phyloP scores from a whole-genome alignment of 2,329 filamentous ascomycete species.

The Arthrobotrys pseudoclavata region DNA sequence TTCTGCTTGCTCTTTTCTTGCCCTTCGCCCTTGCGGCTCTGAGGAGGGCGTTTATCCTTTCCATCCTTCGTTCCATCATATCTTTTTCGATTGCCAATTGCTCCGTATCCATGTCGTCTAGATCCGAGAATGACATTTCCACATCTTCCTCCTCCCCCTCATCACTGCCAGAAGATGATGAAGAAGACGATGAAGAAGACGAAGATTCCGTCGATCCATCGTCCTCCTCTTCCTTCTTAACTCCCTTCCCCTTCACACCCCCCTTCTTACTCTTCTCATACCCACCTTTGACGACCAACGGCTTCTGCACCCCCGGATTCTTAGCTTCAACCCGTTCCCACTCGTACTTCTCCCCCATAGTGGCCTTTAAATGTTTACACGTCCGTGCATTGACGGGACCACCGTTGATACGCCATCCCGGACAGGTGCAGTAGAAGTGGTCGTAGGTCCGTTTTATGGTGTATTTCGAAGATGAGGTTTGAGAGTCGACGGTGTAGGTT shows the following conservation, averaged over 20 bases:
- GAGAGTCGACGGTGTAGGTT: slow-evolving; percentile 58
- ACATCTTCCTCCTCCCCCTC: slow-evolving; percentile 57
- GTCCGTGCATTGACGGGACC: slow-evolving; percentile 60
- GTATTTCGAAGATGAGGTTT: slow-evolving; percentile 58
- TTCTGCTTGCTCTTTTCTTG: slow-evolving; percentile 17
- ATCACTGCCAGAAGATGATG: background rate
- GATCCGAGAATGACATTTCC: slow-evolving; percentile 50
- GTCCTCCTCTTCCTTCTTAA: slow-evolving; percentile 47
- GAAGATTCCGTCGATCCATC: slow-evolving; percentile 41
- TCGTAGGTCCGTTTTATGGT: slow-evolving; percentile 61
- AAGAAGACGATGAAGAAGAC: background rate
- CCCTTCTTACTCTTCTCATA: slow-evolving; percentile 23
- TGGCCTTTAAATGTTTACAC: slow-evolving; percentile 61
- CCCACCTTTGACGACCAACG: background rate
- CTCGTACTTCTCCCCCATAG: slow-evolving; percentile 62
- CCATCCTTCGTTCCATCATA: slow-evolving; percentile 40
- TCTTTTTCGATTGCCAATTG: slow-evolving; percentile 46
- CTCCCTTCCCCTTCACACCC: slow-evolving; percentile 38
- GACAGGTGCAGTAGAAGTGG: slow-evolving; percentile 62
- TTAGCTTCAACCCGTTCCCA: slow-evolving; percentile 60
- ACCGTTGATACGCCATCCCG: slow-evolving; percentile 55
- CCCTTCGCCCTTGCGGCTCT: slow-evolving; percentile 42
- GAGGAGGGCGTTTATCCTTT: slow-evolving; percentile 39
- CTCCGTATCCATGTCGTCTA: slow-evolving; percentile 47
- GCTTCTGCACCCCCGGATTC: slow-evolving; percentile 38